Evolutionary conservation across 768 basidiomycete species (phyloP).

Genomic region (Cystofilobasidium capitatum): DNA sequence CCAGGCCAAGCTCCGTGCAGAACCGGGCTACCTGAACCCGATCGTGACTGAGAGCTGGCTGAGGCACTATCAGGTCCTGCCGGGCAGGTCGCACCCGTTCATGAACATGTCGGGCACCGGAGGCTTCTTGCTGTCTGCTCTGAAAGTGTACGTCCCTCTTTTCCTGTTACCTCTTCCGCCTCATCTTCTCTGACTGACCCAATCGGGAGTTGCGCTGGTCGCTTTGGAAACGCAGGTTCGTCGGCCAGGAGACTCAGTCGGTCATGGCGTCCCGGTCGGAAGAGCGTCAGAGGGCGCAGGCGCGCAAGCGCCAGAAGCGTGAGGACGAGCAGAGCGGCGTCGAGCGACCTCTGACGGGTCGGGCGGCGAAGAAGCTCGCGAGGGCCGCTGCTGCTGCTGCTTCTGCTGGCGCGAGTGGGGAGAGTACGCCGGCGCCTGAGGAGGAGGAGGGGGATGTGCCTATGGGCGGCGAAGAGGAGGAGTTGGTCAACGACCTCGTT

Average conservation of each 20-base stretch:
- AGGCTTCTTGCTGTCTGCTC: slow-evolving; percentile 72
- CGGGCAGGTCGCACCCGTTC: slow-evolving; percentile 87
- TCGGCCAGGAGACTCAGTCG: slow-evolving; percentile 18
- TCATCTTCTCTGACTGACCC: not conserved
- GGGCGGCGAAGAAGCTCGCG: not conserved
- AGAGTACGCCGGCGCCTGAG: not conserved
- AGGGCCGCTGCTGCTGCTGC: not conserved
- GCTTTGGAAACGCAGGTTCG: not conserved
- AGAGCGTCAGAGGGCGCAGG: slow-evolving; percentile 13
- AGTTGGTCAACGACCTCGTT: slow-evolving; percentile 2
- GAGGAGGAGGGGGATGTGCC: not conserved
- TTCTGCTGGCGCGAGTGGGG: not conserved
- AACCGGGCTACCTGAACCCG: slow-evolving; percentile 63
- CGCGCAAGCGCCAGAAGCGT: slow-evolving; percentile 20
- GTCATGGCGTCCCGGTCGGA: slow-evolving; percentile 17
- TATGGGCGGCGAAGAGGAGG: not conserved
- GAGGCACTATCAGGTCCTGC: slow-evolving; percentile 77
- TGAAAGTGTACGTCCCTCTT: slow-evolving; percentile 59
- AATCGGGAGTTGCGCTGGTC: not conserved
- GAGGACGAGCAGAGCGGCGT: slow-evolving; percentile 7
- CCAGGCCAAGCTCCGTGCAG: slow-evolving; percentile 58
- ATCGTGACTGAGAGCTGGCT: slow-evolving; percentile 77
- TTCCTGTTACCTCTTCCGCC: not conserved
- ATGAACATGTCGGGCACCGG: slow-evolving; percentile 86
- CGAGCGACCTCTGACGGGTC: not conserved